Base-by-base conservation (phyloP, 768 basidiomycete genomes). In the Leucosporidium yakuticum region DNA sequence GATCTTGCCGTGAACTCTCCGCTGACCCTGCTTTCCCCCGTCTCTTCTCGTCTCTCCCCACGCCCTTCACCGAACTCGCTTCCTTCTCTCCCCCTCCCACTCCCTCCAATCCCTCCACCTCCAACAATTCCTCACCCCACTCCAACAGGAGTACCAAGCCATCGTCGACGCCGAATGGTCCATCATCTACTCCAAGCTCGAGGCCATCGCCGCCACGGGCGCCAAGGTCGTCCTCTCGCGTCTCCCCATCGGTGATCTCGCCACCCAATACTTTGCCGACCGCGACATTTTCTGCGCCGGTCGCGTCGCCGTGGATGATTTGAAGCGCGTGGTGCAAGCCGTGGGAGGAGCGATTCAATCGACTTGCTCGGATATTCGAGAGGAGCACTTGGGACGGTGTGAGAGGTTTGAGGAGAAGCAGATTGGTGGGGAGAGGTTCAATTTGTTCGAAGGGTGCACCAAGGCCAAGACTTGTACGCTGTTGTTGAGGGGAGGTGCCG, bases 141-240 rank as follows among this genome's bases (percentile, higher is more conserved):
- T 12, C 4, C 29, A n/a, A 7, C 69, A 78, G 77, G 96, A 99
- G 77, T 99, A 99, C 77, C 96, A 99, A 80, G 93, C 95, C 8
- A 97, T 99, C 76, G 96, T 99, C 62, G 93, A 99, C 78, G 96
- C 96, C 17, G 96, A 99, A 78, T 99, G 96, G 96, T 90, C 95
- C 75, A 98, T 99, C 79, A 99, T 99, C 76, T 98, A 95, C 81
- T 86, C 89, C 74, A 99, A 99, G 80, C 83, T 99, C 21, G 88
- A 95, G 75, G 91, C 92, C 4, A 96, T 98, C 77, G 90, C 91
- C 75, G 87, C 89, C 76, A 96, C 94, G 3, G 96, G 95, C 50
- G 96, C 96, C 34, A 94, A 94, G 78, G 91, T 99, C 70, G 93
- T 99, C 48, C 83, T 99, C 72, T 96, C 93, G 81, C 96, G 97